Conservation (phyloP, 805 yeast genomes). For the Metschnikowia bowlesiae region DNA sequence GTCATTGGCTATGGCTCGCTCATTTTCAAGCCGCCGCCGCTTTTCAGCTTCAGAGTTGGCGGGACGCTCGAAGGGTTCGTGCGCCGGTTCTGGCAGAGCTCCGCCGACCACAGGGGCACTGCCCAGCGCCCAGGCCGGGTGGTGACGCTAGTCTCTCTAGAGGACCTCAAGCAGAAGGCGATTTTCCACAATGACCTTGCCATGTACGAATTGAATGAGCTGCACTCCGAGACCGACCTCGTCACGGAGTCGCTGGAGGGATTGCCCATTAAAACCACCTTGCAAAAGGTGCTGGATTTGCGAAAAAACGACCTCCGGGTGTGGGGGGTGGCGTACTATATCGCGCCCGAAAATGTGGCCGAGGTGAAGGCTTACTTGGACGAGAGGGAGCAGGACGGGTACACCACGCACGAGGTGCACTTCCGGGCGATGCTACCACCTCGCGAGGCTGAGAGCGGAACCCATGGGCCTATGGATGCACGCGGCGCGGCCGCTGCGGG, state of each 20-base stretch:
- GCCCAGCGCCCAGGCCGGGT: constrained; percentile 86
- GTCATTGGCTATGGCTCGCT: constrained; percentile 87
- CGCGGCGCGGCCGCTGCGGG: not conserved
- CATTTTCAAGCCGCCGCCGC: constrained; percentile 86
- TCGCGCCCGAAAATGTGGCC: constrained; percentile 57
- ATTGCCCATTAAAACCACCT: not conserved
- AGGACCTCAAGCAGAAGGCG: constrained; percentile 43
- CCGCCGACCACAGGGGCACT: constrained; percentile 87
- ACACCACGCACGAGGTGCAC: constrained; percentile 61
- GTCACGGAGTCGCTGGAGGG: constrained; percentile 7
- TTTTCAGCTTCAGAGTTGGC: constrained; percentile 54
- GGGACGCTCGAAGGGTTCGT: constrained; percentile 75
- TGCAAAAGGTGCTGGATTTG: constrained; percentile 18
- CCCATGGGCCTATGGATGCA: too few relatives aligned
- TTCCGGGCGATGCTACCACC: constrained; percentile 41
- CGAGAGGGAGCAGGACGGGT: constrained; percentile 85
- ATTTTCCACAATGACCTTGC: constrained; percentile 42
- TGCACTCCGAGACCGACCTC: not conserved
- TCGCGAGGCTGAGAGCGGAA: too few relatives aligned
- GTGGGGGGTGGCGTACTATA: constrained; percentile 82
- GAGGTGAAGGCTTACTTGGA: constrained; percentile 69
- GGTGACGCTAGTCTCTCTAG: constrained; percentile 67
- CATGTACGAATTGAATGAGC: constrained; percentile 23
- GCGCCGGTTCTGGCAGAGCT: constrained; percentile 87
- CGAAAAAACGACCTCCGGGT: constrained; percentile 46